Conservation (phyloP, 2,329 filamentous ascomycete genomes). For the Sporothrix brunneoviolacea region DNA sequence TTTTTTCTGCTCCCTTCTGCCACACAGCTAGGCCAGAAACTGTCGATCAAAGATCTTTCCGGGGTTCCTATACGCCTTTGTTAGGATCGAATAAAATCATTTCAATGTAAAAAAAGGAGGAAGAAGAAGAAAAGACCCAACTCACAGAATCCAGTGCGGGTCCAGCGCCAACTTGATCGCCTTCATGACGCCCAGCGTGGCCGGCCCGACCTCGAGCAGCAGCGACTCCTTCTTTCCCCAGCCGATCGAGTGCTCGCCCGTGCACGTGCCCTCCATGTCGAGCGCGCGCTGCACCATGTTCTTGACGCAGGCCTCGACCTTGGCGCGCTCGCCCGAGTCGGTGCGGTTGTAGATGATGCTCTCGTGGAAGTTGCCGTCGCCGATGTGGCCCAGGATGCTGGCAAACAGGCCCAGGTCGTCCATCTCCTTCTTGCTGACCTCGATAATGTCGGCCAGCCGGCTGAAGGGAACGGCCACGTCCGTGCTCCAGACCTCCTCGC, state of each 20-base stretch:
- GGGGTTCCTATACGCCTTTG: constrained; percentile 51
- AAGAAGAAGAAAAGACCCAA: constrained; percentile 3
- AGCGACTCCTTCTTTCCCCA: constrained; percentile 80
- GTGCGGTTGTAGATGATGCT: constrained; percentile 79
- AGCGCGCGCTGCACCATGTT: constrained; percentile 87
- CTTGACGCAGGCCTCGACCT: constrained; percentile 75
- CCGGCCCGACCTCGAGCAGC: constrained; percentile 69
- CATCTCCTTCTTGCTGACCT: constrained; percentile 83
- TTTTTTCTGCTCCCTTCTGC: too few relatives aligned
- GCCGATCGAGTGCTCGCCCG: constrained; percentile 80
- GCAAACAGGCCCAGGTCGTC: constrained; percentile 80
- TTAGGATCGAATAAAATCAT: constrained; percentile 11
- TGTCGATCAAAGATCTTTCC: constrained; percentile 79
- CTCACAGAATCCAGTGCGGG: constrained; percentile 70
- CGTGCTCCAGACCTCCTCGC: constrained; percentile 72
- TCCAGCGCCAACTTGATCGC: constrained; percentile 77
- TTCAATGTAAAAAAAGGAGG: too few relatives aligned
- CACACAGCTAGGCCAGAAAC: too few relatives aligned
- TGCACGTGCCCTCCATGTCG: constrained; percentile 91
- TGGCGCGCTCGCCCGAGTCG: constrained; percentile 61
- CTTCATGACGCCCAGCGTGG: constrained; percentile 79
- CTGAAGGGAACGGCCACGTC: constrained; percentile 80
- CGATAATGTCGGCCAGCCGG: constrained; percentile 65
- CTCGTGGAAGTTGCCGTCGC: constrained; percentile 92
- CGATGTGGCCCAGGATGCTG: constrained; percentile 82